Conservation (phyloP, 1,284 basidiomycete species). For the Microbotryomycetes sp. region DNA sequence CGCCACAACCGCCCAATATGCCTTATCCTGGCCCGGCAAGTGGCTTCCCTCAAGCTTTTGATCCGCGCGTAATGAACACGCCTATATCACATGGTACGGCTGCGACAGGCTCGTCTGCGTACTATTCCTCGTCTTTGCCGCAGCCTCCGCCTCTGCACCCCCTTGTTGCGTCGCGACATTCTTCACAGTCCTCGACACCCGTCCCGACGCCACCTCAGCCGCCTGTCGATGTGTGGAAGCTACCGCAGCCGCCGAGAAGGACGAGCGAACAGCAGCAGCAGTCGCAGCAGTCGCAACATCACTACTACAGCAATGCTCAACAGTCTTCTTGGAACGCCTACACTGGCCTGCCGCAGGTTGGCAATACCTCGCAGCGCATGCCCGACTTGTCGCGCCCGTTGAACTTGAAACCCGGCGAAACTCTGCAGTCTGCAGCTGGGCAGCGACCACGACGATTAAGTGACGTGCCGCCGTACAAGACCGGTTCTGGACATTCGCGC, state of each 20-base stretch:
- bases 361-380: neutral
- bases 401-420: conserved; percentile 4
- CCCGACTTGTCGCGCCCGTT: conserved; percentile 5
- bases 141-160: neutral
- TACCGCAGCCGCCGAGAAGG: neutral
- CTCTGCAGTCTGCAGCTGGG: conserved; percentile 1
- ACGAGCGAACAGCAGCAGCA: neutral
- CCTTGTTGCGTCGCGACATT: neutral
- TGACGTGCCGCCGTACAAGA: neutral
- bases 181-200: neutral
- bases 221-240: neutral
- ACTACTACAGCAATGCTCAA: no score
- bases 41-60: neutral
- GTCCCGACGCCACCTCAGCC: neutral
- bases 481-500: neutral
- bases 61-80: neutral
- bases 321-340: neutral
- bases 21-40: neutral
- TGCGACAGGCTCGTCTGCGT: neutral
- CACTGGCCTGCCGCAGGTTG: neutral
- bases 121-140: neutral
- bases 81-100: neutral
- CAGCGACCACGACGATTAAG: neutral
- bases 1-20: neutral
- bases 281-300: no score